Conservation (phyloP, 371 early-diverging fungal species). For the Apophysomyces sp. region DNA sequence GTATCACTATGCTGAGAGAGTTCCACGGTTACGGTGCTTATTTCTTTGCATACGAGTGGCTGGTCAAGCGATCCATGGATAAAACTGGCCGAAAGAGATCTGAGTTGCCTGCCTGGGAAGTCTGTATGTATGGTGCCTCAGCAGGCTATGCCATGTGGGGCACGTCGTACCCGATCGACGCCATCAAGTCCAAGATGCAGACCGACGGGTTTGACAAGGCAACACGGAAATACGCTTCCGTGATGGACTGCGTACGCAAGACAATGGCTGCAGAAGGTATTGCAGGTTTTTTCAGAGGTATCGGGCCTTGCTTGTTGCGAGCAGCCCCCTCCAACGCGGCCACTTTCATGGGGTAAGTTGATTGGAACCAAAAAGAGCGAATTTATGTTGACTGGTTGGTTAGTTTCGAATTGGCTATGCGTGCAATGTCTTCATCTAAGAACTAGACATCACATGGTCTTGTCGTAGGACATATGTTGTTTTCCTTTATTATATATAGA, state of each 20-base stretch:
- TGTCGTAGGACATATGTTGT: background rate
- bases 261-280: slow-evolving; percentile 67
- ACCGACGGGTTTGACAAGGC: slow-evolving; percentile 68
- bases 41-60: slow-evolving; percentile 77
- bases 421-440: slow-evolving; percentile 22
- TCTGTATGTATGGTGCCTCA: slow-evolving; percentile 70
- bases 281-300: slow-evolving; percentile 81
- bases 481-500: background rate
- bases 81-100: slow-evolving; percentile 43
- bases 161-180: slow-evolving; percentile 77
- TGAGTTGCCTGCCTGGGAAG: slow-evolving; percentile 64
- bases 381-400: background rate
- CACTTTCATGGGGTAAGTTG: slow-evolving; percentile 67
- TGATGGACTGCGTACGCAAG: slow-evolving; percentile 68
- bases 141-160: slow-evolving; percentile 85
- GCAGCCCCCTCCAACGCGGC: slow-evolving; percentile 90
- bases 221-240: slow-evolving; percentile 57
- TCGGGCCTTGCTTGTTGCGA: slow-evolving; percentile 82
- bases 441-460: background rate
- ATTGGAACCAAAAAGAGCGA: background rate
- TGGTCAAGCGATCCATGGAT: slow-evolving; percentile 70
- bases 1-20: slow-evolving; percentile 77
- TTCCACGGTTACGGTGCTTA: slow-evolving; percentile 82
- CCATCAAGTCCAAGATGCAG: slow-evolving; percentile 79
- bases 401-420: slow-evolving; percentile 54